Percentiles rank a stretch among this genome's conserved stretches.
phyloP scores from a whole-genome alignment of 345 rosid species.

The Sisymbrium altissimum region DNA sequence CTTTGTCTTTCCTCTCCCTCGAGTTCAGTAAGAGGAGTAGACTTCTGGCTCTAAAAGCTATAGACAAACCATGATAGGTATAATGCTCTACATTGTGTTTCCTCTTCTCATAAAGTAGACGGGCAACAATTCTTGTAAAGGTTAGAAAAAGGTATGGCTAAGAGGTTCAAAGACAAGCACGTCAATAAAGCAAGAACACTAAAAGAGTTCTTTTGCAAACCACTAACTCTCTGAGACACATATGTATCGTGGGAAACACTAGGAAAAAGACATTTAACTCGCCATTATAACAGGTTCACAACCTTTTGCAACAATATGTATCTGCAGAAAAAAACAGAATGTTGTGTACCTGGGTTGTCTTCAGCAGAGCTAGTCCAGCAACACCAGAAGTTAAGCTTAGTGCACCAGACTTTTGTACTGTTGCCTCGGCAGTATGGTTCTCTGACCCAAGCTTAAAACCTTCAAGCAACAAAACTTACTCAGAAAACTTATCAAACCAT shows the following conservation, averaged over 20 bases:
- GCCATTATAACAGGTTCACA: background rate
- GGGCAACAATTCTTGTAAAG: background rate
- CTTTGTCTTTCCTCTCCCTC: background rate
- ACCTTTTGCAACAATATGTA: background rate
- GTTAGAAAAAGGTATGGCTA: background rate
- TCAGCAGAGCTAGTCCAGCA: slow-evolving; percentile 71
- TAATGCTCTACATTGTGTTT: background rate
- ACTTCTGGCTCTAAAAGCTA: background rate
- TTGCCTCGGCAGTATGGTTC: slow-evolving; percentile 73
- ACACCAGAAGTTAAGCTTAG: slow-evolving; percentile 65
- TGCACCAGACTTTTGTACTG: slow-evolving; percentile 59
- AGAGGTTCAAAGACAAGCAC: background rate
- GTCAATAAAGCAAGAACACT: background rate
- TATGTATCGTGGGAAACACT: too few species aligned
- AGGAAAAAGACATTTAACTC: too few species aligned
- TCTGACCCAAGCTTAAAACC: slow-evolving; percentile 98
- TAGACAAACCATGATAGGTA: background rate
- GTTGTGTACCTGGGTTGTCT: slow-evolving; percentile 75
- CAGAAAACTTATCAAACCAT: background rate
- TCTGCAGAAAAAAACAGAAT: background rate
- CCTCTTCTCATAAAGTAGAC: background rate
- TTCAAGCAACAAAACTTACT: slow-evolving; percentile 27
- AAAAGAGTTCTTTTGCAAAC: background rate
- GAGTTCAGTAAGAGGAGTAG: background rate
- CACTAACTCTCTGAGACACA: background rate